Percentiles rank a stretch among this genome's conserved stretches.
Evolutionary conservation across 169 alveolate species (phyloP).

Genomic region (Plasmodium coatneyi): DNA sequence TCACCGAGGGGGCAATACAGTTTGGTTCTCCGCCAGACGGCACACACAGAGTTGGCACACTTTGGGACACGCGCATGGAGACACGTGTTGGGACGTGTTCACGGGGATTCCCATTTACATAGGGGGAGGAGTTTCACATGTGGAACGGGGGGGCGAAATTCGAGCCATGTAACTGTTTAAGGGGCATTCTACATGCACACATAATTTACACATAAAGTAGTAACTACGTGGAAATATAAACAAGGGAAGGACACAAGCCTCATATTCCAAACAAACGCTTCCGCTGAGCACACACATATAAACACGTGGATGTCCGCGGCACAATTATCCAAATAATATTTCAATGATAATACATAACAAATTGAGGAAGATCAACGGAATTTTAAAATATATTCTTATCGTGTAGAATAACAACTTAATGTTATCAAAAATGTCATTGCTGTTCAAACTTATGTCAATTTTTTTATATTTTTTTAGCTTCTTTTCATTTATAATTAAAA

Average conservation of each 20-base stretch:
- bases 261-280: background rate
- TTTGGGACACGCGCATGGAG: background rate
- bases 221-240: background rate
- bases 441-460: constrained; percentile 58
- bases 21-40: background rate
- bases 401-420: constrained; percentile 68
- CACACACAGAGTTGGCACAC: background rate
- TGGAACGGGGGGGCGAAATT: background rate
- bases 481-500: constrained; percentile 73
- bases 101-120: background rate
- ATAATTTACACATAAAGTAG: background rate
- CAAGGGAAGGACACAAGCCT: background rate
- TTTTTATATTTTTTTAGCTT: constrained; percentile 69
- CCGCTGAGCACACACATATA: background rate
- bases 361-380: constrained; percentile 66
- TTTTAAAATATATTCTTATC: constrained; percentile 71
- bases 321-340: constrained; percentile 60
- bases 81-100: background rate
- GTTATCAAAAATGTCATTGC: constrained; percentile 71
- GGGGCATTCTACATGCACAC: background rate
- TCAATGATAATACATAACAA: constrained; percentile 61
- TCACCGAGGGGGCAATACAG: background rate
- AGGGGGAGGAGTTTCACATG: background rate
- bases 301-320: background rate
- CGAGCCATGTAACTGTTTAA: background rate